Evolutionary conservation across 2,329 filamentous ascomycete species (phyloP).

Genomic region (Epicoccum nigrum): DNA sequence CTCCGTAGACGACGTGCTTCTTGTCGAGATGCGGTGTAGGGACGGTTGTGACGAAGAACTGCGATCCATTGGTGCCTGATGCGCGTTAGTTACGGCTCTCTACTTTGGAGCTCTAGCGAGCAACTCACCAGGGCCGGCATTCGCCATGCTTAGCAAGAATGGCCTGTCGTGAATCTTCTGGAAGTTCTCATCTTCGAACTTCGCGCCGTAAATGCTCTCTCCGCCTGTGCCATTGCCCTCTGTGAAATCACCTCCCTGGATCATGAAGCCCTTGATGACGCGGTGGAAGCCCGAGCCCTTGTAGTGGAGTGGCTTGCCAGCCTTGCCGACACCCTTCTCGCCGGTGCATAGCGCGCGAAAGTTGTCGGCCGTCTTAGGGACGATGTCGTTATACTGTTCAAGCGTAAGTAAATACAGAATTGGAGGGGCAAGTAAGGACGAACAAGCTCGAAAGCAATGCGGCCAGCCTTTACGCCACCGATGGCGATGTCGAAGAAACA

Average conservation of each 20-base stretch:
- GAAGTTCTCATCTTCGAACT: constrained; percentile 98
- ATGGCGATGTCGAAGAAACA: constrained; percentile 95
- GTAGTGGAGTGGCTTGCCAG: constrained; percentile 87
- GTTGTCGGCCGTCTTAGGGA: constrained; percentile 95
- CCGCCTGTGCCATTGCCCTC: constrained; percentile 92
- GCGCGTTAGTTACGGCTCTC: constrained; percentile 12
- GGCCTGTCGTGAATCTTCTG: constrained; percentile 88
- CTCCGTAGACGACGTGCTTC: constrained; percentile 97
- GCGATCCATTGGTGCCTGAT: constrained; percentile 87
- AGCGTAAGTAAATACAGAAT: constrained; percentile 2
- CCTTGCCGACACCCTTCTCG: constrained; percentile 84
- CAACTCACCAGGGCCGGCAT: constrained; percentile 83
- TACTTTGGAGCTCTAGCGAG: no score
- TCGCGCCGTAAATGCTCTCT: constrained; percentile 96
- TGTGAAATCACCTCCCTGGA: constrained; percentile 97
- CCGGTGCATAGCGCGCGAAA: constrained; percentile 94
- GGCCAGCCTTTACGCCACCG: constrained; percentile 73
- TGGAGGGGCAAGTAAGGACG: constrained; percentile 35
- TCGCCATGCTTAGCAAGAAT: constrained; percentile 96
- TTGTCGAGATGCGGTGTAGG: constrained; percentile 91
- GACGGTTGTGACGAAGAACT: constrained; percentile 98
- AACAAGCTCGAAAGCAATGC: constrained; percentile 85
- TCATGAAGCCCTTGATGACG: constrained; percentile 99
- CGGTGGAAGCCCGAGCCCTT: constrained; percentile 93
- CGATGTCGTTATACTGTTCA: constrained; percentile 57